Base-by-base conservation (phyloP, 441 rosid species). In the Eutrema salsugineum region DNA sequence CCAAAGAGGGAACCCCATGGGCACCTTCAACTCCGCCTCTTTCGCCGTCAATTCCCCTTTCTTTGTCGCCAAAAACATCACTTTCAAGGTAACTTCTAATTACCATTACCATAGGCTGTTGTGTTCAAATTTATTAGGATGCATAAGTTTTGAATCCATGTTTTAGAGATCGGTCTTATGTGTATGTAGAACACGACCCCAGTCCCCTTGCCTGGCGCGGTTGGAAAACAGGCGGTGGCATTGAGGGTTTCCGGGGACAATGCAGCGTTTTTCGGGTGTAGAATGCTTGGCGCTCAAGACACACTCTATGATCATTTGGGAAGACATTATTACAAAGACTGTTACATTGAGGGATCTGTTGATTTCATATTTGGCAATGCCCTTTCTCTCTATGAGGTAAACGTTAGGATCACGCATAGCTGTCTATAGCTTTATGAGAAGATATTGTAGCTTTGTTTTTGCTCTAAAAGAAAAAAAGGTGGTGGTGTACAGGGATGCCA, bases 291-390 rank as follows among this genome's bases (percentile, higher is more conserved):
- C 35, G 99, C 86, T 6, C 99, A 95, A 81, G 99, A 95, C 78
- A 95, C 99, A 0, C 83, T 95, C 0, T 95, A 95, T 72, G 99
- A 95, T 64, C 97, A 95, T 66, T 5, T 82, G 67, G 99, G 99
- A 9, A 84, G 99, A 71, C 99, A 95, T 76, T 95, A 95, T 75
- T 95, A 93, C 87, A 95, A 93, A 68, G 97, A 93, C 67, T 95
- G 99, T 70, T 95, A 93, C 83, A 82, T 95, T 56, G 95, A 95
- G 66, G 99, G 99, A 12, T 93, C 99, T 0, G 90, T 95, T 16
- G 99, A 95, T 67, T 95, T 95, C 83, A 89, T 95, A 68, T 95
- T 93, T 63, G 99, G 99, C 17, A 95, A 95, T 75, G 97, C 72
- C n/a, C 87, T 95, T 48, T 95, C 99, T 24, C 85, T 91, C 6